These are phyloP conservation scores for Trichosporon ovoides DNA, from an alignment of 1,284 basidiomycete species.

Conservation along the genomic window DNA sequence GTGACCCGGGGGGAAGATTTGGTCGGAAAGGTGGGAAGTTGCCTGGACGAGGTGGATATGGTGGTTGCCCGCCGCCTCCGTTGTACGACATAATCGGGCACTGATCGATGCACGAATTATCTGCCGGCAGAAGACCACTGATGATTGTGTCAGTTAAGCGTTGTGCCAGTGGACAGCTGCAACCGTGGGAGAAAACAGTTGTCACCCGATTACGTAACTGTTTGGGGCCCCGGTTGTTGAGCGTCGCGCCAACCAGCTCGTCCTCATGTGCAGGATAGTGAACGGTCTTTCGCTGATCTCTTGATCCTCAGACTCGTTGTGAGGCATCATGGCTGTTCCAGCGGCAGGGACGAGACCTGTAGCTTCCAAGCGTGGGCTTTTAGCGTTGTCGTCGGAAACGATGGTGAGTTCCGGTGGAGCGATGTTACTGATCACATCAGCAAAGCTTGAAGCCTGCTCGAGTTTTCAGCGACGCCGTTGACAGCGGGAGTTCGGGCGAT, in stretches of 20 bases:
- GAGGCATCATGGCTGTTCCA: not conserved
- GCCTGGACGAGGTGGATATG: slow-evolving; percentile 15
- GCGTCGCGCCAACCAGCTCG: no score
- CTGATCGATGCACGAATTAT: no score
- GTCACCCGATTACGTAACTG: no score
- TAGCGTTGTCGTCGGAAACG: not conserved
- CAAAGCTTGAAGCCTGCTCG: slow-evolving; percentile 59
- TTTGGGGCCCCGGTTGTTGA: no score
- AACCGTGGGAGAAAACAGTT: slow-evolving; percentile 2
- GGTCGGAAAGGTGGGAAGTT: slow-evolving; percentile 33
- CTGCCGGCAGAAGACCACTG: no score
- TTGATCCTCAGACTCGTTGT: no score
- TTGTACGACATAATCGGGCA: slow-evolving; percentile 6
- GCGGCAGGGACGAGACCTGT: not conserved
- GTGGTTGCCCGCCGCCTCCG: slow-evolving; percentile 9
- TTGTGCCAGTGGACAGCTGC: no score
- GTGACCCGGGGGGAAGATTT: slow-evolving; percentile 25
- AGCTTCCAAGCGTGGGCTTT: not conserved
- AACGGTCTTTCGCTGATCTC: not conserved
- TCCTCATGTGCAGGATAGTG: no score
- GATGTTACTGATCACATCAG: not conserved
- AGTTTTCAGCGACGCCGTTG: slow-evolving; percentile 75
- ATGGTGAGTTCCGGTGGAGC: not conserved
- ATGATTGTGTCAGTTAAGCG: not conserved
- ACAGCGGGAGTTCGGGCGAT: slow-evolving; percentile 43